Evolutionary conservation across 73 alveolate species (phyloP).

Genomic region (Blepharisma japonicum): DNA sequence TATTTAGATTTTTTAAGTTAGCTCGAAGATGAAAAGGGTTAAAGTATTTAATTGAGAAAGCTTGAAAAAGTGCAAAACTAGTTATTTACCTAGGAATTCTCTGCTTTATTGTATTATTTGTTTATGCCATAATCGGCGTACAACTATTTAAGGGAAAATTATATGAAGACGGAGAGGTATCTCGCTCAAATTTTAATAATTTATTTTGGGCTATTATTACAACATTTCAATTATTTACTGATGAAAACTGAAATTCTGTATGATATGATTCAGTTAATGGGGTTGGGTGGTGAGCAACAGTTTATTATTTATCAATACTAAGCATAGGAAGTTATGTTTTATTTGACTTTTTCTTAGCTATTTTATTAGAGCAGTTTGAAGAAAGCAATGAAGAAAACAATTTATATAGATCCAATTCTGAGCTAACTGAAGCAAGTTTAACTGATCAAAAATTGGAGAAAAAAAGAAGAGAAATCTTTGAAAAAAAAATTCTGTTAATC

Average conservation of each 20-base stretch:
- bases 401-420: no score
- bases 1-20: constrained; percentile 49
- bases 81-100: constrained; percentile 29
- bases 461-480: no score
- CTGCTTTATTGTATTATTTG: constrained; percentile 5
- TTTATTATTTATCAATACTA: background rate
- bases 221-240: constrained; percentile 42
- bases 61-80: constrained; percentile 4
- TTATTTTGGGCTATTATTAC: constrained; percentile 38
- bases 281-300: constrained; percentile 41
- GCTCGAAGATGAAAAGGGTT: constrained; percentile 46
- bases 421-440: no score
- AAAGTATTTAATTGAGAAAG: background rate
- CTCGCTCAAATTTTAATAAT: constrained; percentile 35
- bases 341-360: background rate
- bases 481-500: no score
- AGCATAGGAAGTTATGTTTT: background rate
- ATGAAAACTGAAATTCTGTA: constrained; percentile 55
- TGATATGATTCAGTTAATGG: constrained; percentile 13
- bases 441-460: no score
- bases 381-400: no score
- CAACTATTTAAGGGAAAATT: constrained; percentile 46
- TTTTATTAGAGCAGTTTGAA: background rate
- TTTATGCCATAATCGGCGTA: constrained; percentile 46
- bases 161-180: constrained; percentile 37